Base-by-base conservation (phyloP, 2,329 filamentous ascomycete species). In the Dothiorella sarmentorum region DNA sequence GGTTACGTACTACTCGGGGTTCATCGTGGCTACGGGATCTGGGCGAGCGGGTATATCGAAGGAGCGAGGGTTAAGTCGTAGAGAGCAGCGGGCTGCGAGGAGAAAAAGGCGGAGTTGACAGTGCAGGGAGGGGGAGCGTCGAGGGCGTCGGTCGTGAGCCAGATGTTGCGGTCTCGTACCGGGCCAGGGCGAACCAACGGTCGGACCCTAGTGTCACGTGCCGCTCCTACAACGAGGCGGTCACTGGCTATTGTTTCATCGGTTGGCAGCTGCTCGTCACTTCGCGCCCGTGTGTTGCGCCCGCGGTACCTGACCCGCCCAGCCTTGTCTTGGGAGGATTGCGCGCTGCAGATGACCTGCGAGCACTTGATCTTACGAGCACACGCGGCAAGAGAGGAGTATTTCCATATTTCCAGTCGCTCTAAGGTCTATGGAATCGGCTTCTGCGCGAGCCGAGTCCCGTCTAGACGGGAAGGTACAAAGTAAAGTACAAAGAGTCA, bases 1-100 rank as follows among this genome's bases (percentile, higher is more conserved):
- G 68, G 49, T 64, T 69, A 86, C 89, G 74, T 86, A 94, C 90
- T 84, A 94, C 90, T 94, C 90, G 75, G 90, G 90, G 83, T 94
- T 94, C 90, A 94, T 94, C 74, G 69, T 90, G 82, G 76, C 68
- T 66, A 66, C 60, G 56, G 60, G 57, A 63, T 52, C 24, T 43
- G 43, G 37, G 55, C 24, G 44, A 18, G 44, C 33, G 42, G 55
- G 31, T 33, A 49, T 45, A 17, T 22, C 31, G 31, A 58, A 29
- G 11, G 55, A 49, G 44, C 33, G 33, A 49, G 7, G 35, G 17
- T 11, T 40, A 22, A 22, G 33, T 58, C 55, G 42, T 58, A 43
- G 33, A 47, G 38, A 58, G 56, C 56, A 29, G 44, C 45, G 29
- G 43, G 44, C 44, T 43, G 45, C 29, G 17, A 58, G 47, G 33